These are phyloP conservation scores for Gossypium gossypioides DNA, from an alignment of 441 rosid species.

Conservation along the genomic window DNA sequence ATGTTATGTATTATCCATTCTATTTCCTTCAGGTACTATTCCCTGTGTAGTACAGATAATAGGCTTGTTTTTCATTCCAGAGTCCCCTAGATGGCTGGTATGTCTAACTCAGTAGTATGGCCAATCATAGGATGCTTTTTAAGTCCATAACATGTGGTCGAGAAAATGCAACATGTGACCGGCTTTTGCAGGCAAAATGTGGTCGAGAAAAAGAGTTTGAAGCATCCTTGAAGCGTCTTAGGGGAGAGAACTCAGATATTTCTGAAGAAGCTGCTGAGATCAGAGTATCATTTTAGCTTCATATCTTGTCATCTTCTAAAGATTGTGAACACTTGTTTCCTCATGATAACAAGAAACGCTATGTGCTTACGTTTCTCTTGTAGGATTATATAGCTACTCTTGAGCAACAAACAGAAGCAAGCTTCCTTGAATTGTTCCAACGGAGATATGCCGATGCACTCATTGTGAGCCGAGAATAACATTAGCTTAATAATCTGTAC, in stretches of 20 bases:
- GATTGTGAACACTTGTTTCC: background rate
- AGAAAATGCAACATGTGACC: background rate
- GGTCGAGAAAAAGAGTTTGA: constrained; percentile 25
- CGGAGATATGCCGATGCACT: constrained; percentile 39
- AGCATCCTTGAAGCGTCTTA: constrained; percentile 25
- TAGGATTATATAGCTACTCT: constrained; percentile 31
- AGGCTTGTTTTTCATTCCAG: constrained; percentile 31
- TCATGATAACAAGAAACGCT: background rate
- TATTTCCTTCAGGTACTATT: constrained; percentile 17
- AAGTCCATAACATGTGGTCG: background rate
- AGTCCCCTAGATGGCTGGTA: constrained; percentile 42
- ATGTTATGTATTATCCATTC: background rate
- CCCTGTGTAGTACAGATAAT: constrained; percentile 22
- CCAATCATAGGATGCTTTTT: background rate
- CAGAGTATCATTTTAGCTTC: constrained; percentile 15
- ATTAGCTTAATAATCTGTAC: background rate
- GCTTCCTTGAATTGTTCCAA: constrained; percentile 33
- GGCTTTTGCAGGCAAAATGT: constrained; percentile 25
- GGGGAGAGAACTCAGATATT: constrained; percentile 27
- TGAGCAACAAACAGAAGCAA: constrained; percentile 13
- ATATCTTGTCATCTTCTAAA: background rate
- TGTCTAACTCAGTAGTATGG: constrained; percentile 4
- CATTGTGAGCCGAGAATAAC: constrained; percentile 32
- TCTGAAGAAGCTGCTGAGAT: constrained; percentile 27
- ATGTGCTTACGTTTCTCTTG: background rate